Conservation (phyloP, 106 monocot genomes). For the Allium fistulosum region DNA sequence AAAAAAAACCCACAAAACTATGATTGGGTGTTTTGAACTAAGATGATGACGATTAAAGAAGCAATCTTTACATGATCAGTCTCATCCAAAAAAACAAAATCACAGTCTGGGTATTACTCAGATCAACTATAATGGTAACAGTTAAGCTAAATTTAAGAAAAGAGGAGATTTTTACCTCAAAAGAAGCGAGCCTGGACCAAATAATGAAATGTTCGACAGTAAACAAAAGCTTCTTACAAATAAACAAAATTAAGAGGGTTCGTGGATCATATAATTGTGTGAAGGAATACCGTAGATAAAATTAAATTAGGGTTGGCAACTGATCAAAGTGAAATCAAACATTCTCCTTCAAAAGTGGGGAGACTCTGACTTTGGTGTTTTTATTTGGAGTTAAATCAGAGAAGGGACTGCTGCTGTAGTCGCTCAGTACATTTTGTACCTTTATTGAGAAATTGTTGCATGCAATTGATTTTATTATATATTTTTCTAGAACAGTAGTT, state of each 20-base stretch:
- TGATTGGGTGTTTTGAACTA: too few relatives aligned
- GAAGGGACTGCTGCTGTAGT: too few relatives aligned
- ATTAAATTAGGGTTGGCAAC: neutral
- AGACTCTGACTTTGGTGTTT: slow-evolving; percentile 2
- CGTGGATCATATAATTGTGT: neutral
- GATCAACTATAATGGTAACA: neutral
- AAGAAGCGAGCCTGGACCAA: neutral
- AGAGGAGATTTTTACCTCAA: neutral
- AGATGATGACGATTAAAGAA: too few relatives aligned
- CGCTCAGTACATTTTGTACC: neutral
- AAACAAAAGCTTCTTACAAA: neutral
- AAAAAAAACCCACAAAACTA: too few relatives aligned
- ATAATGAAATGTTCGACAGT: neutral
- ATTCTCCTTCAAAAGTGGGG: slow-evolving; percentile 4
- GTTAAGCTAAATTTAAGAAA: neutral
- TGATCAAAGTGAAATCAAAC: slow-evolving; percentile 3
- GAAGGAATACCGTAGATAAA: neutral
- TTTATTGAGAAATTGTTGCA: neutral
- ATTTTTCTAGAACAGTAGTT: neutral
- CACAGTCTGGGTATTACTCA: neutral
- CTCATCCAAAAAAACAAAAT: neutral
- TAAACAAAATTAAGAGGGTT: neutral
- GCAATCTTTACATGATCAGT: neutral
- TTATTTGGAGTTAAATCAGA: neutral
- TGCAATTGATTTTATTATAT: neutral